These are phyloP conservation scores for Lonicera japonica DNA, from an alignment of 129 eudicot species.

Conservation along the genomic window DNA sequence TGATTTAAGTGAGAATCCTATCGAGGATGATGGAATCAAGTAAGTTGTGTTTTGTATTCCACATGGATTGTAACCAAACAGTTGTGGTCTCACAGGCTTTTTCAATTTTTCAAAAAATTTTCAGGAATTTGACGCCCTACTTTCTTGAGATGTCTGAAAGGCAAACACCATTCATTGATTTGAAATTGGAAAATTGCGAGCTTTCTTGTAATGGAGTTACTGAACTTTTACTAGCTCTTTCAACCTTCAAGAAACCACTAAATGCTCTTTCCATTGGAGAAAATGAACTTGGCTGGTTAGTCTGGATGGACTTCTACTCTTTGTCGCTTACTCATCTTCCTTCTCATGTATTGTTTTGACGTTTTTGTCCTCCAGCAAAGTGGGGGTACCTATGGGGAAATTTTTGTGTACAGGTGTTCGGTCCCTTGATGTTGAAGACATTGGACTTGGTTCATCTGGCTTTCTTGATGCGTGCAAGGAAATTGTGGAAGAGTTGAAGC, in stretches of 20 bases:
- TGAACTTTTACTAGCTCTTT: slow-evolving; percentile 48
- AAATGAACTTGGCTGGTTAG: slow-evolving; percentile 69
- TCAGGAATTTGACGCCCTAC: slow-evolving; percentile 50
- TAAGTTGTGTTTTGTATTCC: slow-evolving; percentile 22
- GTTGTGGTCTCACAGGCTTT: slow-evolving; percentile 1
- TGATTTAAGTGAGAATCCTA: slow-evolving; percentile 67
- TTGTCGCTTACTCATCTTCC: not conserved
- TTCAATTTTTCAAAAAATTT: slow-evolving; percentile 2
- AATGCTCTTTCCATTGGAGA: slow-evolving; percentile 49
- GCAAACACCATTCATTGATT: slow-evolving; percentile 32
- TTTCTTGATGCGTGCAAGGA: slow-evolving; percentile 39
- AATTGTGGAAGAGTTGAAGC: slow-evolving; percentile 31
- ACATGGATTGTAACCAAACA: not conserved
- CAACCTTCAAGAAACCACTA: slow-evolving; percentile 41
- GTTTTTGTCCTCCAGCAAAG: slow-evolving; percentile 25
- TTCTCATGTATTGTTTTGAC: slow-evolving; percentile 8
- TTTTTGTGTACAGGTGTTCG: slow-evolving; percentile 47
- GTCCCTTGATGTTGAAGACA: slow-evolving; percentile 42
- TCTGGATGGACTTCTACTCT: not conserved
- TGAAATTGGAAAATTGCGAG: slow-evolving; percentile 58
- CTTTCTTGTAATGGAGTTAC: slow-evolving; percentile 43
- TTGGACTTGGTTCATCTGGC: slow-evolving; percentile 63
- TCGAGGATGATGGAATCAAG: slow-evolving; percentile 64
- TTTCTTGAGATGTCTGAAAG: slow-evolving; percentile 43
- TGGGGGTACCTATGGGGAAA: slow-evolving; percentile 51